These are phyloP conservation scores for Phytopythium cucurbitacearum DNA, from an alignment of 352 stramenopile genomes.

Conservation along the genomic window DNA sequence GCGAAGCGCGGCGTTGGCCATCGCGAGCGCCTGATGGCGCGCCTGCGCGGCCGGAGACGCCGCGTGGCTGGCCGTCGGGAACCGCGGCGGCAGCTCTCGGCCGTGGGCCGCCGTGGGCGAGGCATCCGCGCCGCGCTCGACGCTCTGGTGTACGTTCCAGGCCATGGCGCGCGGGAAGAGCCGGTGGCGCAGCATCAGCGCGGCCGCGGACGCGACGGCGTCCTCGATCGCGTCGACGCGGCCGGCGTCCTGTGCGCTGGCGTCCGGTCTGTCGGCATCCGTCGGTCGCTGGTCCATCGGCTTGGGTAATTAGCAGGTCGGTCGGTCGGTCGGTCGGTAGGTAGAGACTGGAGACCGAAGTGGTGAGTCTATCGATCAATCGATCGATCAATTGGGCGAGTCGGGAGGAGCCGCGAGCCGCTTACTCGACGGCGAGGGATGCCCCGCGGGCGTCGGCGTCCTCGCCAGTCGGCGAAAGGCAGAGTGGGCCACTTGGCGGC, in stretches of 20 bases:
- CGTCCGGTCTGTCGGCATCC: no score
- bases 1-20: conserved; percentile 2
- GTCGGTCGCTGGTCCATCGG: no score
- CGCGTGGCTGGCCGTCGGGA: neutral
- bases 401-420: no score
- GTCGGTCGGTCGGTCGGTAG: no score
- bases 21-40: neutral
- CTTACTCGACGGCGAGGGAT: no score
- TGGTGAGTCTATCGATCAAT: no score
- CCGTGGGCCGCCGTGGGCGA: conserved; percentile 8
- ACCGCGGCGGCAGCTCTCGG: conserved; percentile 5
- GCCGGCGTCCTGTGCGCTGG: neutral
- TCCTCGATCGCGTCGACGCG: conserved; percentile 13
- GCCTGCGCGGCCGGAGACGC: conserved; percentile 4
- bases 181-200: conserved; percentile 44
- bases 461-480: no score
- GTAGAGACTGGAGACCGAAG: no score
- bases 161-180: conserved; percentile 63
- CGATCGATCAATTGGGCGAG: no score
- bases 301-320: no score
- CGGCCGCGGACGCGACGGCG: conserved; percentile 12
- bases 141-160: conserved; percentile 39
- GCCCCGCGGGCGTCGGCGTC: no score
- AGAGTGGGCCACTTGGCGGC: no score
- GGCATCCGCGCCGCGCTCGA: conserved; percentile 7